Evolutionary conservation across 2,329 filamentous ascomycete genomes (phyloP), one percentile per base, ranked within the genome.

Genomic region (Neonectria punicea): DNA sequence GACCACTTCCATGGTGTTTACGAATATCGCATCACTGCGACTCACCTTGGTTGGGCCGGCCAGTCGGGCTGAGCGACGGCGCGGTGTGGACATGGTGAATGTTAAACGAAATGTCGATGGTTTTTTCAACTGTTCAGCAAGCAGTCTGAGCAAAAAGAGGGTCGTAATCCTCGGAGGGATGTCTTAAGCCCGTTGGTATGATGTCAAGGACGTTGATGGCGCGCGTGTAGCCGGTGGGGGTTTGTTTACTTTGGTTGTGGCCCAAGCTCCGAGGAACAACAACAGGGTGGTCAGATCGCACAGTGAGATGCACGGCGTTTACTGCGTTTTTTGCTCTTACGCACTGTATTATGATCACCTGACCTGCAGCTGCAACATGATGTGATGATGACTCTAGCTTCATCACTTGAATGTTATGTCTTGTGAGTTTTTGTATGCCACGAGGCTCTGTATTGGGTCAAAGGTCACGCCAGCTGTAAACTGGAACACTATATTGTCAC

Each of bases 41-140:
- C 68, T 70, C 74, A 82, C 80, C 80, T 81, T 82, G 20, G 71
- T 66, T 51, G 73, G 69, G 20, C 67, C 74, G 59, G 81, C 81
- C 75, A 83, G 75, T 70, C 81, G 80, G 70, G 81, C 81, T 59
- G 81, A 83, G 64, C 81, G 80, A 72, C 81, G 81, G 73, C 80
- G 80, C 62, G 80, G 79, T 56, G 79, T 79, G 58, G 80, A 78
- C 79, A 82, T 83, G 65, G 53, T 77, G 39, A 61, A 66, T 67
- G 66, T 63, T 60, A 50, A 63, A 53, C 55, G 58, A 50, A 51
- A 64, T 55, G 53, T 61, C 47, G 55, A 56, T 65, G 41, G 46
- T 58, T 66, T 39, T 70, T 68, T 61, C 65, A 58, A 60, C 46
- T 57, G 54, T 65, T 67, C 51, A 61, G 47, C 54, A 57, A 63